Percentiles rank a stretch among this genome's conserved stretches.
Conservation (phyloP, 75 land plant genomes). For the Selaginella tamariscina region DNA sequence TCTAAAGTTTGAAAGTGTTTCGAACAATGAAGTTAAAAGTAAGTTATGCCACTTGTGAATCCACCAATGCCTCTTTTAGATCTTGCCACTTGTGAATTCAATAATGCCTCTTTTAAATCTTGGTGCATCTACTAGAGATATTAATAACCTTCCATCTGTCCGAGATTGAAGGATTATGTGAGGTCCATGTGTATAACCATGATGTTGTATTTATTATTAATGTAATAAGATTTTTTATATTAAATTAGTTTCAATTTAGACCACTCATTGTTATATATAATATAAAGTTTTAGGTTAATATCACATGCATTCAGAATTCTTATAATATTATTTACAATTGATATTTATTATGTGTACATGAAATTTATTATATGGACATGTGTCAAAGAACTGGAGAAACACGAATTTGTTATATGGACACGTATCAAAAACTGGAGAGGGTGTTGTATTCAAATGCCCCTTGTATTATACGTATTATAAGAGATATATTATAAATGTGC, state of each 20-base stretch:
- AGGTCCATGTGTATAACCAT: not conserved
- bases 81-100: too few relatives aligned
- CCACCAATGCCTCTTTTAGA: not conserved
- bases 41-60: not conserved
- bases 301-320: too few relatives aligned
- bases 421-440: too few relatives aligned
- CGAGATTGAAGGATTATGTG: not conserved
- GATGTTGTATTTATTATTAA: not conserved
- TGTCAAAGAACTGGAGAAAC: too few relatives aligned
- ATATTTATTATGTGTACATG: too few relatives aligned
- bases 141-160: not conserved
- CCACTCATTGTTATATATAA: not conserved
- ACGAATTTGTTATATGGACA: too few relatives aligned
- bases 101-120: not conserved
- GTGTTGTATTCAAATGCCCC: too few relatives aligned
- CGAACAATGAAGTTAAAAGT: not conserved
- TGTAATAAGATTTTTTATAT: not conserved
- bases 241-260: not conserved
- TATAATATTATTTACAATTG: too few relatives aligned
- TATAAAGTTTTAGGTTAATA: not conserved
- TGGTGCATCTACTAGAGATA: not conserved
- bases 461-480: too few relatives aligned
- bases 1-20: not conserved
- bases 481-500: too few relatives aligned
- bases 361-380: too few relatives aligned